phyloP scores from a whole-genome alignment of 805 yeast species.

The Candida loeiensis region DNA sequence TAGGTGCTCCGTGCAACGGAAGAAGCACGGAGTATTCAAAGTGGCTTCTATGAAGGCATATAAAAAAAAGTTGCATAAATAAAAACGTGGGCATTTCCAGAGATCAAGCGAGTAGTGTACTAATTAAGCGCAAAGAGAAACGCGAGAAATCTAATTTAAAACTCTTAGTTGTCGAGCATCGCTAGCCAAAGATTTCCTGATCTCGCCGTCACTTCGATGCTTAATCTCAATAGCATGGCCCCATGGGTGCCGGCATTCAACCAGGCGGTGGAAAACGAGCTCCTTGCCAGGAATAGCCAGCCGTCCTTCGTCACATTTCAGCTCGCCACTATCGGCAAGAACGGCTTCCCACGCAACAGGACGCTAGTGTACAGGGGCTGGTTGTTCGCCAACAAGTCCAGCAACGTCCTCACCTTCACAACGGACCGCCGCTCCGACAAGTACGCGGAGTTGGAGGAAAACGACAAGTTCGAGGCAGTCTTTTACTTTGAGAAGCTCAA shows the following conservation, averaged over 20 bases:
- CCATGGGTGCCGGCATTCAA: constrained; percentile 74
- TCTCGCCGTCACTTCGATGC: no score
- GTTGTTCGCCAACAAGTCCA: constrained; percentile 62
- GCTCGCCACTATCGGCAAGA: constrained; percentile 53
- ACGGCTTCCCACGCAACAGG: constrained; percentile 59
- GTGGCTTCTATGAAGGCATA: background rate
- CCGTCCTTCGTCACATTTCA: constrained; percentile 60
- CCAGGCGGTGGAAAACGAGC: constrained; percentile 49
- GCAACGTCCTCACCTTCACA: constrained; percentile 64
- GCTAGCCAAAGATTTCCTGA: no score
- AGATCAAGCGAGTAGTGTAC: constrained; percentile 6
- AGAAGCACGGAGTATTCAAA: constrained; percentile 2
- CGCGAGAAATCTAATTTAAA: background rate
- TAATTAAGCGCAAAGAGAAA: constrained; percentile 4
- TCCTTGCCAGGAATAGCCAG: constrained; percentile 18
- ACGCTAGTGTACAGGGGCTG: constrained; percentile 74
- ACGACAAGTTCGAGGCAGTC: constrained; percentile 69
- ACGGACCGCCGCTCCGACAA: constrained; percentile 73
- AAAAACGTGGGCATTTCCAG: constrained; percentile 8
- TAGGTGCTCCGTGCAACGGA: constrained; percentile 1
- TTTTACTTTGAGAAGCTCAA: constrained; percentile 61
- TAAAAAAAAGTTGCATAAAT: background rate
- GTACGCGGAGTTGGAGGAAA: constrained; percentile 46
- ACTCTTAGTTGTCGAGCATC: background rate
- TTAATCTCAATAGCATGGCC: constrained; percentile 43